phyloP scores from a whole-genome alignment of 768 basidiomycete genomes.

The Lyophyllum semitale region DNA sequence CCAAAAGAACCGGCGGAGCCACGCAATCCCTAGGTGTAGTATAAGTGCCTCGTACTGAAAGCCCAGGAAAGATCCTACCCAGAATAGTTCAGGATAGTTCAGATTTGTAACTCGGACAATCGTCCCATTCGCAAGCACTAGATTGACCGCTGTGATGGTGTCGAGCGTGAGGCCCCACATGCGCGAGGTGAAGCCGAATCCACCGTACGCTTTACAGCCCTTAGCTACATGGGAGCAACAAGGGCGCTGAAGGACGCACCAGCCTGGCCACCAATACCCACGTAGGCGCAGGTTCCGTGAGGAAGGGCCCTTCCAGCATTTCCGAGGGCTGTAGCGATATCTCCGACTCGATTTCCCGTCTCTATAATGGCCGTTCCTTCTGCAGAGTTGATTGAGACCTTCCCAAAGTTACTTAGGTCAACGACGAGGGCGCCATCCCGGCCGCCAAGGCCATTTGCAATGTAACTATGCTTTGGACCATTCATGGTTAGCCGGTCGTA shows the following conservation, averaged over 20 bases:
- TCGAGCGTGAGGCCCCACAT: slow-evolving; percentile 56
- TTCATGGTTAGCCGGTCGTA: neutral
- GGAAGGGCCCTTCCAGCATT: slow-evolving; percentile 45
- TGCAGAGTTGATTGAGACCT: slow-evolving; percentile 36
- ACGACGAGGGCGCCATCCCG: slow-evolving; percentile 44
- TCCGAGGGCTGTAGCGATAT: slow-evolving; percentile 42
- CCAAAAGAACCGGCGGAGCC: slow-evolving; percentile 25
- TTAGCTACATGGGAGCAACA: neutral
- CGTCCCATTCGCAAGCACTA: slow-evolving; percentile 50
- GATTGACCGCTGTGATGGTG: slow-evolving; percentile 37
- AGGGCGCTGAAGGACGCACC: slow-evolving; percentile 18
- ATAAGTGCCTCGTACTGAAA: neutral
- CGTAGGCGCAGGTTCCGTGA: slow-evolving; percentile 54
- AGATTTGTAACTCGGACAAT: slow-evolving; percentile 37
- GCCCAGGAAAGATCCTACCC: slow-evolving; percentile 2
- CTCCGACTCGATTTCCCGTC: slow-evolving; percentile 47
- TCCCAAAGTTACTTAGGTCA: slow-evolving; percentile 44
- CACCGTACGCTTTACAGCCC: slow-evolving; percentile 36
- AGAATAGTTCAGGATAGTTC: slow-evolving; percentile 47
- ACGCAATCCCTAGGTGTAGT: slow-evolving; percentile 20
- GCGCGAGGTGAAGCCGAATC: slow-evolving; percentile 50
- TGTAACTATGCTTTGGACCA: slow-evolving; percentile 46
- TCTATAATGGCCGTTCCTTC: slow-evolving; percentile 40
- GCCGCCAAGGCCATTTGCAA: slow-evolving; percentile 49
- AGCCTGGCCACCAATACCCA: slow-evolving; percentile 55